Evolutionary conservation across 768 basidiomycete genomes (phyloP), one percentile per base, ranked within the genome.

Genomic region (Pleurotus cornucopiae): DNA sequence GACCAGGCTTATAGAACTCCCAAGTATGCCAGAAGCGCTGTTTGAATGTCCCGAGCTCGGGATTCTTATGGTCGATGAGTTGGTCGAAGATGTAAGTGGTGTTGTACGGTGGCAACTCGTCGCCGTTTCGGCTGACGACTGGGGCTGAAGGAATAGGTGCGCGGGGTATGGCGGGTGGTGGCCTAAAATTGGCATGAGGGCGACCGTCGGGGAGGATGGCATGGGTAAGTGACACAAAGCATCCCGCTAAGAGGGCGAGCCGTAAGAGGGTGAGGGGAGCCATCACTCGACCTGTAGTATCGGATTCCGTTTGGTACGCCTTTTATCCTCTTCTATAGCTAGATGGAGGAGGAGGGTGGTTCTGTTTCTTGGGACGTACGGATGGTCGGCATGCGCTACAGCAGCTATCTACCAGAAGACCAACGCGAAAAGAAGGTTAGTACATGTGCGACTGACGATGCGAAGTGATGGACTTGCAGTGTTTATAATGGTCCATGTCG

Each of bases 11-110:
- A 60, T 88, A 88, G 61, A 73, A 86, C 65, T 88, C 83, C 67
- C 74, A 86, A 20, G 81, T 81, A 57, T 80, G 74, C 86, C 86
- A 89, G 68, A 78, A 89, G 30, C 88, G 79, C 68, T 89, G 88
- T 64, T 82, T 73, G 69, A 90, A 90, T 16, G 86, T 89, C 16
- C 88, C 88, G 21, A 80, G 70, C 21, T 73, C 71, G n/a, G 84
- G 81, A 20, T 74, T 72, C 57, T 72, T 75, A 62, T 80, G 79
- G 66, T 80, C 79, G 46, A 85, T 76, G 57, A 80, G 70, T 56
- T 80, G 79, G 61, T 86, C 78, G 62, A 88, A 88, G 58, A 65
- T 67, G 65, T 82, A 88, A 6, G 74, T 67, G 1, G 71, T 75
- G 44, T 72, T 71, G 57, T 75, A 75, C 2, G 77, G 72, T n/a